phyloP scores from a whole-genome alignment of 257 asterid species.

The Misopates orontium region DNA sequence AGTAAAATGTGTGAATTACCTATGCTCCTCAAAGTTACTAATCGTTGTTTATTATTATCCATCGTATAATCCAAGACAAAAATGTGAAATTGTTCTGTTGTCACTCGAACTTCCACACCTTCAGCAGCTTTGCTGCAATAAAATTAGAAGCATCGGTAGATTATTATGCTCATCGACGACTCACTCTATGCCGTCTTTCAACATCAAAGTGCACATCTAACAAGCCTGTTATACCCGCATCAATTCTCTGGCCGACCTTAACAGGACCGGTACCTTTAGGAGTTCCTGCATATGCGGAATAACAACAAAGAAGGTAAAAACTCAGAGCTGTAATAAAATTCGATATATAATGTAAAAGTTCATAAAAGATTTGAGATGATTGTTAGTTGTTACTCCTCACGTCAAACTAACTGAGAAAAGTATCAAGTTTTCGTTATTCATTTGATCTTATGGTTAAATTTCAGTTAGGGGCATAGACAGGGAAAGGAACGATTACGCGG shows the following conservation, averaged over 20 bases:
- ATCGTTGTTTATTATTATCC: no score
- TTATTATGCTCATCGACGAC: conserved; percentile 26
- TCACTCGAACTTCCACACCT: conserved; percentile 3
- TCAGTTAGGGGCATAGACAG: no score
- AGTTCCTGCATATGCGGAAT: conserved; percentile 60
- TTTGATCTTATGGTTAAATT: no score
- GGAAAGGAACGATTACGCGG: no score
- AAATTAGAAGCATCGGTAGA: not conserved
- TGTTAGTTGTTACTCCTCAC: not conserved
- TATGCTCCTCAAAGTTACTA: no score
- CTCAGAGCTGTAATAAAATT: not conserved
- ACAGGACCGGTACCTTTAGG: conserved; percentile 94
- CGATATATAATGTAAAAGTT: not conserved
- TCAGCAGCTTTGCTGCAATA: not conserved
- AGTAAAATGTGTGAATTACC: no score
- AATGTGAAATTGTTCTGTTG: not conserved
- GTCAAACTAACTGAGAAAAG: not conserved
- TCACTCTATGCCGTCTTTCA: conserved; percentile 50
- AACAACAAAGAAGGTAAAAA: not conserved
- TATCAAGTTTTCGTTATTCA: not conserved
- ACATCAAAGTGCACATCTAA: conserved; percentile 75
- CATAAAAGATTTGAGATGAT: not conserved
- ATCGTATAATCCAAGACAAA: no score
- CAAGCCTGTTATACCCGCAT: conserved; percentile 88
- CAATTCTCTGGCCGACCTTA: conserved; percentile 76